These are phyloP conservation scores for Salix dunnii DNA, from an alignment of 345 rosid genomes.

Conservation along the genomic window DNA sequence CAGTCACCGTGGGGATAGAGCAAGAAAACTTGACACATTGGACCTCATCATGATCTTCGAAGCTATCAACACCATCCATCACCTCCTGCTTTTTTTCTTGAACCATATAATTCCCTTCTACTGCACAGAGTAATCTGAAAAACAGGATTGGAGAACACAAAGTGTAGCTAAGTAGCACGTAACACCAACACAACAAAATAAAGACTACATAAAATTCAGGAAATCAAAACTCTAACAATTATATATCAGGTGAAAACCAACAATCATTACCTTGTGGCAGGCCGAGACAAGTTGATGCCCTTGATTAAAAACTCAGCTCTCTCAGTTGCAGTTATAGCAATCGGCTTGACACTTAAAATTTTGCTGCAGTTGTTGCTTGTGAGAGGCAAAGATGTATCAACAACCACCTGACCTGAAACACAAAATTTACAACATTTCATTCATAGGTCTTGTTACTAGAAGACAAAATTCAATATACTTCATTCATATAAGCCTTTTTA, in stretches of 20 bases:
- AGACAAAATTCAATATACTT: conserved; percentile 9
- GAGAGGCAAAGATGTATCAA: conserved; percentile 63
- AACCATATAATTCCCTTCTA: conserved; percentile 78
- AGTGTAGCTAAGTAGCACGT: not conserved
- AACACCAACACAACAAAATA: not conserved
- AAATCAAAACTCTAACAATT: conserved; percentile 1
- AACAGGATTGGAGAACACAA: conserved; percentile 4
- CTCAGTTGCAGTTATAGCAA: conserved; percentile 62
- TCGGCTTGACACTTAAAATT: conserved; percentile 69
- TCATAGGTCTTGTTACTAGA: not conserved
- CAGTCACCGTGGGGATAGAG: conserved; percentile 54
- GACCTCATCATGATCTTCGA: conserved; percentile 48
- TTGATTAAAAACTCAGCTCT: conserved; percentile 63
- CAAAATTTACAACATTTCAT: conserved; percentile 8
- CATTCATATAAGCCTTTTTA: not conserved
- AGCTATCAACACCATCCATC: conserved; percentile 36
- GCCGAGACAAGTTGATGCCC: conserved; percentile 70
- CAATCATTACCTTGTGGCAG: conserved; percentile 60
- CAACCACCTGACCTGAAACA: conserved; percentile 74
- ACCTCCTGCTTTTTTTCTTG: conserved; percentile 56
- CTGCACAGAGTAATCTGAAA: conserved; percentile 81
- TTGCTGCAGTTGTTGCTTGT: conserved; percentile 52
- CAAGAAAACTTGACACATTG: conserved; percentile 63
- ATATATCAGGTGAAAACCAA: conserved; percentile 2
- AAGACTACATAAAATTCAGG: not conserved